These are phyloP conservation scores for Alternaria sp. DNA, from an alignment of 2,329 filamentous ascomycete genomes.

Conservation along the genomic window DNA sequence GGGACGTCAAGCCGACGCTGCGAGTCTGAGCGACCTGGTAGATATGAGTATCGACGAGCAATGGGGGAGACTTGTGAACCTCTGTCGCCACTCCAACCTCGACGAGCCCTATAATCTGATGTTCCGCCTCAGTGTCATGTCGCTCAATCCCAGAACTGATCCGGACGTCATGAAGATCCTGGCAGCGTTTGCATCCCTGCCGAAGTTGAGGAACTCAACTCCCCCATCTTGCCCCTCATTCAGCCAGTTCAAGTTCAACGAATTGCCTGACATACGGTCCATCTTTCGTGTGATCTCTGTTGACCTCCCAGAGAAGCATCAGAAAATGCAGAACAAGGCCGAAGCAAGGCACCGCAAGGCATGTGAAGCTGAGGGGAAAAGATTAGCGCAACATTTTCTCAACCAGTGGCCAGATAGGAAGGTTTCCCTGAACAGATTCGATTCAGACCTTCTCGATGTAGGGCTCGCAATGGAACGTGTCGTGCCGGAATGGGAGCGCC, in stretches of 20 bases:
- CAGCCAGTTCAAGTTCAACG: constrained; percentile 45
- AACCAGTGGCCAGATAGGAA: too few species aligned
- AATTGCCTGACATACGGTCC: constrained; percentile 44
- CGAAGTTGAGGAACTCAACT: too few species aligned
- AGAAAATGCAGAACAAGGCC: constrained; percentile 1
- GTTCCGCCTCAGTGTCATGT: constrained; percentile 55
- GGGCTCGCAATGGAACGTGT: too few species aligned
- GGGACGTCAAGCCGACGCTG: constrained; percentile 4
- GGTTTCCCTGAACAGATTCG: too few species aligned
- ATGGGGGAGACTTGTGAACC: constrained; percentile 55
- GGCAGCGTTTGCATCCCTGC: constrained; percentile 49
- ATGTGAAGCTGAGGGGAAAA: too few species aligned
- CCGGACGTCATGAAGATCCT: constrained; percentile 47
- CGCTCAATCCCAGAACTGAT: constrained; percentile 50
- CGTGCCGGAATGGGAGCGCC: too few species aligned
- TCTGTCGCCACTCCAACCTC: constrained; percentile 39
- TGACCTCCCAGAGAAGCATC: constrained; percentile 19
- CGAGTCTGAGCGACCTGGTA: constrained; percentile 32
- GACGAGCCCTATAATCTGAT: constrained; percentile 50
- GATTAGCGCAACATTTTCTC: too few species aligned
- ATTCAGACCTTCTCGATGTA: too few species aligned
- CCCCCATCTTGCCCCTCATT: constrained; percentile 33
- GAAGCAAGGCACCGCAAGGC: too few species aligned
- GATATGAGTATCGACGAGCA: constrained; percentile 43
- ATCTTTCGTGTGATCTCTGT: constrained; percentile 43